These are phyloP conservation scores for Scheffersomyces segobiensis DNA, from an alignment of 1,139 yeast genomes.

Conservation along the genomic window DNA sequence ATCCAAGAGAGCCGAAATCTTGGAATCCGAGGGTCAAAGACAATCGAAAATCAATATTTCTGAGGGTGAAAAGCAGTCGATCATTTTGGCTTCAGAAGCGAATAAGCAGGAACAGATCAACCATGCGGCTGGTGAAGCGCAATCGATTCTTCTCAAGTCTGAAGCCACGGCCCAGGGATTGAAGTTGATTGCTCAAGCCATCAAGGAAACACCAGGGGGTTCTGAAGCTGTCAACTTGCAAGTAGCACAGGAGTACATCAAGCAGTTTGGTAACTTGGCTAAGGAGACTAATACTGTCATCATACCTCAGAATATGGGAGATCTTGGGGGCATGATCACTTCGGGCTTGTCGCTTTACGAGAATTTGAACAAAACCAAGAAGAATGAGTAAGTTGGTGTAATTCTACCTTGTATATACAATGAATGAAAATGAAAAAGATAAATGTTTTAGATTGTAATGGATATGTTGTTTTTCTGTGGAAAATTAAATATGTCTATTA, in stretches of 20 bases:
- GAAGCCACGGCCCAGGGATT: slow-evolving; percentile 77
- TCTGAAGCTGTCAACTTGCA: slow-evolving; percentile 73
- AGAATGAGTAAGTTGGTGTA: slow-evolving; percentile 4
- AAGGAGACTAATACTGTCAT: slow-evolving; percentile 79
- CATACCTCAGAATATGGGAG: slow-evolving; percentile 75
- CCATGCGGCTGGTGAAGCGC: slow-evolving; percentile 69
- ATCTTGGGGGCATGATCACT: slow-evolving; percentile 73
- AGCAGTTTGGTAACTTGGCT: slow-evolving; percentile 79
- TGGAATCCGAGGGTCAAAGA: slow-evolving; percentile 83
- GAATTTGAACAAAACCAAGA: slow-evolving; percentile 36
- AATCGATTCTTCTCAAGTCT: slow-evolving; percentile 67
- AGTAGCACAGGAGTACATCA: slow-evolving; percentile 82
- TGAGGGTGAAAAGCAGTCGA: slow-evolving; percentile 74
- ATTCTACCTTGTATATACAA: slow-evolving; percentile 1
- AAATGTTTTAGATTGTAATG: neutral
- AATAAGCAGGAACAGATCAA: slow-evolving; percentile 61
- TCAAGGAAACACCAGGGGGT: slow-evolving; percentile 68
- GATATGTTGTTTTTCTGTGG: neutral
- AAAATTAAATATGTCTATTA: too few species aligned
- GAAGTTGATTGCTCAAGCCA: slow-evolving; percentile 63
- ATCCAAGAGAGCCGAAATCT: slow-evolving; percentile 81
- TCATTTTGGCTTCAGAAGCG: slow-evolving; percentile 73
- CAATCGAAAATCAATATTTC: slow-evolving; percentile 79
- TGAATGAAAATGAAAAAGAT: neutral
- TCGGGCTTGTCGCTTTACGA: slow-evolving; percentile 74